Conservation (phyloP, 1,284 basidiomycete species). For the Jaminaea rosea region DNA sequence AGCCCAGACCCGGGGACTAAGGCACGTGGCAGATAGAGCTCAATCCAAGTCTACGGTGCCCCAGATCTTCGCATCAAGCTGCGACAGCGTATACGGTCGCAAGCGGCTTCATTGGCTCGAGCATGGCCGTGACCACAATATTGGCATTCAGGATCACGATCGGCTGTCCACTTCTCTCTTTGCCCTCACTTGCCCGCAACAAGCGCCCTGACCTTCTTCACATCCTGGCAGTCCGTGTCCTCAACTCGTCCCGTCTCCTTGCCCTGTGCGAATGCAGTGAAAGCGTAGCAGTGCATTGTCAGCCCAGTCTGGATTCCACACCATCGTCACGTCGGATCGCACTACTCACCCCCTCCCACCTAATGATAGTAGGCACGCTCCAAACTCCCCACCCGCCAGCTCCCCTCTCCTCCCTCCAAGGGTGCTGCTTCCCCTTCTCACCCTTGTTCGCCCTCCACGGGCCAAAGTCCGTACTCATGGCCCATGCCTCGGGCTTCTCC, state of each 20-base stretch:
- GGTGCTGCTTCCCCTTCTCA: neutral
- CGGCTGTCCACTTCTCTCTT: no score
- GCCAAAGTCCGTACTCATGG: neutral
- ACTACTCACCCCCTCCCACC: neutral
- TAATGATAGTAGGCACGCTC: neutral
- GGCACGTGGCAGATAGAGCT: no score
- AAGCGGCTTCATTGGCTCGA: no score
- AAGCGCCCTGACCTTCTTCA: neutral
- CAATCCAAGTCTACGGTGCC: no score
- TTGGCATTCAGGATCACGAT: no score
- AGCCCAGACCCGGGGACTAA: no score
- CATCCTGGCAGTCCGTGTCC: neutral
- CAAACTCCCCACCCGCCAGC: neutral
- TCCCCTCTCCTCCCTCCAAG: neutral
- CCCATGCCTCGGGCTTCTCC: neutral
- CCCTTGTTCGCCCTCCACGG: neutral
- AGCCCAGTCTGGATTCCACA: no score
- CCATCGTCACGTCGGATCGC: no score
- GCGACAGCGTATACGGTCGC: no score
- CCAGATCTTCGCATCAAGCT: no score
- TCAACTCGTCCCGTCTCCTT: neutral
- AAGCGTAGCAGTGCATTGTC: no score
- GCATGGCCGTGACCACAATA: no score
- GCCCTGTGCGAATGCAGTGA: neutral
- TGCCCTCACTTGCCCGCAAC: neutral